Percentiles rank a stretch among this genome's conserved stretches.
phyloP scores from a whole-genome alignment of 306 rosid species.

The Delonix regia region DNA sequence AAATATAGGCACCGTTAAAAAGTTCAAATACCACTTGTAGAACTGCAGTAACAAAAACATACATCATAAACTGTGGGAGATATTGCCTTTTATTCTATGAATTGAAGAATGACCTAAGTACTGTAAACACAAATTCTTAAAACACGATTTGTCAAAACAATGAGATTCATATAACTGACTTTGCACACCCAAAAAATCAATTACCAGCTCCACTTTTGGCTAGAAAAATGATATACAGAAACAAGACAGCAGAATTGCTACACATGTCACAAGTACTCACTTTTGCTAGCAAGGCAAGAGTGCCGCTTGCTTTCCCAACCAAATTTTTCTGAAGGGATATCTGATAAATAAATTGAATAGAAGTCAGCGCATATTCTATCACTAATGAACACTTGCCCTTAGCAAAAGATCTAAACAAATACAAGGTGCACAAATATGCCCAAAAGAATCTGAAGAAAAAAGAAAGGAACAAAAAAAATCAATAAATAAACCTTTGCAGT shows the following conservation, averaged over 20 bases:
- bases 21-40: slow-evolving; percentile 64
- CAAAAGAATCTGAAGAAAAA: not conserved
- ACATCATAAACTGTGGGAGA: slow-evolving; percentile 13
- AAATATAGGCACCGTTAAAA: slow-evolving; percentile 63
- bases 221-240: slow-evolving; percentile 2
- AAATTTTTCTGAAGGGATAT: slow-evolving; percentile 58
- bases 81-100: slow-evolving; percentile 30
- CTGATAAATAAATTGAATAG: slow-evolving; percentile 49
- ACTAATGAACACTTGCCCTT: slow-evolving; percentile 16
- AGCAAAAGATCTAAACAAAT: slow-evolving; percentile 6
- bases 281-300: slow-evolving; percentile 49
- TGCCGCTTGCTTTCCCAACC: slow-evolving; percentile 44
- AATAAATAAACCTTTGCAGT: not conserved
- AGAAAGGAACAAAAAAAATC: not conserved
- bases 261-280: slow-evolving; percentile 57
- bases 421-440: slow-evolving; percentile 7
- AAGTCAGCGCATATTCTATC: slow-evolving; percentile 37
- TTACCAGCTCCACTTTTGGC: slow-evolving; percentile 22
- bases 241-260: slow-evolving; percentile 14
- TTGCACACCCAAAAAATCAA: slow-evolving; percentile 24
- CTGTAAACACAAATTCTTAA: slow-evolving; percentile 25
- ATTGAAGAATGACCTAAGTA: slow-evolving; percentile 1
- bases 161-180: slow-evolving; percentile 25
- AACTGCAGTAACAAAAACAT: slow-evolving; percentile 63
- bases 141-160: slow-evolving; percentile 19